Conservation (phyloP, 169 alveolate genomes). For the Neospora caninum region DNA sequence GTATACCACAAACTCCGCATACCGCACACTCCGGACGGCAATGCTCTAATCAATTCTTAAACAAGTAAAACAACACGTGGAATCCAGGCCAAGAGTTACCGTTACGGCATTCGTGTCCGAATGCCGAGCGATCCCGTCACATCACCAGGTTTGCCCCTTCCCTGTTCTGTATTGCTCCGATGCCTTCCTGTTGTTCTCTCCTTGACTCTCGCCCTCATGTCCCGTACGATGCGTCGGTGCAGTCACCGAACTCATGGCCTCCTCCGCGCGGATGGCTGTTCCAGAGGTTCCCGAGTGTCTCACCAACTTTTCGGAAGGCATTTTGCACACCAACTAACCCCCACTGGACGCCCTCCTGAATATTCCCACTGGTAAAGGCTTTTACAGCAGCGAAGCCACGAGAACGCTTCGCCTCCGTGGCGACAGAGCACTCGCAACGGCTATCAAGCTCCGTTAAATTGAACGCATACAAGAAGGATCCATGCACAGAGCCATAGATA, state of each 20-base stretch:
- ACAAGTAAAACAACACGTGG: too few species aligned
- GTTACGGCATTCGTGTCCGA: too few species aligned
- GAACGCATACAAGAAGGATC: slow-evolving; percentile 22
- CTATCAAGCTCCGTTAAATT: background rate
- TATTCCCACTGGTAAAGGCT: background rate
- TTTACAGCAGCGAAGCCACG: background rate
- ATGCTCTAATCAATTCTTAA: too few species aligned
- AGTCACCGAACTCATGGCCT: background rate
- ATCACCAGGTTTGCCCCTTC: too few species aligned
- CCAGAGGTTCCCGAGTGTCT: slow-evolving; percentile 8
- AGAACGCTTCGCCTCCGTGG: background rate
- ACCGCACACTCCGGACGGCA: too few species aligned
- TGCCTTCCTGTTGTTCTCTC: too few species aligned
- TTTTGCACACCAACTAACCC: background rate
- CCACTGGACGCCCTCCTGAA: background rate
- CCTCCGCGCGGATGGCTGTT: background rate
- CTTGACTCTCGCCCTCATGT: too few species aligned
- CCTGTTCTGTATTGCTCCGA: too few species aligned
- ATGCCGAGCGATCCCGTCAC: too few species aligned
- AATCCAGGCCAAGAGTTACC: too few species aligned
- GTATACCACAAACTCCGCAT: too few species aligned
- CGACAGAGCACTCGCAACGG: background rate
- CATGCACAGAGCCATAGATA: slow-evolving; percentile 11
- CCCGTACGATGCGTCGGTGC: background rate
- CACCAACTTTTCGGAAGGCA: background rate